Evolutionary conservation across 2,329 filamentous ascomycete species (phyloP).

Genomic region (Emmonsiellopsis sp.): DNA sequence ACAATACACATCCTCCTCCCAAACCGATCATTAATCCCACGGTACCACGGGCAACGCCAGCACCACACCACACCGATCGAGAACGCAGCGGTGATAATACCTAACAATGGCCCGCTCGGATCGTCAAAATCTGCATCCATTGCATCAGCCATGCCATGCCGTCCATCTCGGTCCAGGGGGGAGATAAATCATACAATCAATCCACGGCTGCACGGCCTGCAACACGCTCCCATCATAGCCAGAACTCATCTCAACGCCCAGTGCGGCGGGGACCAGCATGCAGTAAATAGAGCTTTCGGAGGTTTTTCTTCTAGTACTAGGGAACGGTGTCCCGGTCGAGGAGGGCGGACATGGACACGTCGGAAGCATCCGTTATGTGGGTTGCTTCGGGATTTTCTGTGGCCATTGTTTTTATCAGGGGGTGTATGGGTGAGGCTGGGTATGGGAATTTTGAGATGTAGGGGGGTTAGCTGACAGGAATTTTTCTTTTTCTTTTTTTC

Average conservation of each 20-base stretch:
- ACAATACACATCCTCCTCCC: slow-evolving; percentile 52
- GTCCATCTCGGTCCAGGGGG: background rate
- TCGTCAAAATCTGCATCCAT: slow-evolving; percentile 15
- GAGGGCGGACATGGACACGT: too few relatives aligned
- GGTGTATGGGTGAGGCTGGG: too few relatives aligned
- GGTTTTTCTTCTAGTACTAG: slow-evolving; percentile 53
- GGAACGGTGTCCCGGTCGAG: too few relatives aligned
- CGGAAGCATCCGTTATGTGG: too few relatives aligned
- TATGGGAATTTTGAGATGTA: too few relatives aligned
- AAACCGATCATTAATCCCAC: slow-evolving; percentile 43
- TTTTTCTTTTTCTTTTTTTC: too few relatives aligned
- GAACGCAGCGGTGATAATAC: slow-evolving; percentile 51
- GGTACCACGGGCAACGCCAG: slow-evolving; percentile 50
- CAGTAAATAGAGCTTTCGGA: slow-evolving; percentile 51
- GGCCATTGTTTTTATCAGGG: too few relatives aligned
- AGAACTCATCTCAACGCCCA: slow-evolving; percentile 55
- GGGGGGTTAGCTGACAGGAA: too few relatives aligned
- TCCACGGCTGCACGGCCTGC: slow-evolving; percentile 31
- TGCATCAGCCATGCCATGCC: slow-evolving; percentile 10
- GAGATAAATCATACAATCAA: slow-evolving; percentile 22
- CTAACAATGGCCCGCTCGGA: slow-evolving; percentile 21
- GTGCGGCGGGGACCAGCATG: slow-evolving; percentile 50
- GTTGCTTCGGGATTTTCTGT: too few relatives aligned
- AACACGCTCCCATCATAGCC: slow-evolving; percentile 48
- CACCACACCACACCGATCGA: slow-evolving; percentile 53